Base-by-base conservation (phyloP, 2,329 filamentous ascomycete species). In the Colletotrichum spaethianum region DNA sequence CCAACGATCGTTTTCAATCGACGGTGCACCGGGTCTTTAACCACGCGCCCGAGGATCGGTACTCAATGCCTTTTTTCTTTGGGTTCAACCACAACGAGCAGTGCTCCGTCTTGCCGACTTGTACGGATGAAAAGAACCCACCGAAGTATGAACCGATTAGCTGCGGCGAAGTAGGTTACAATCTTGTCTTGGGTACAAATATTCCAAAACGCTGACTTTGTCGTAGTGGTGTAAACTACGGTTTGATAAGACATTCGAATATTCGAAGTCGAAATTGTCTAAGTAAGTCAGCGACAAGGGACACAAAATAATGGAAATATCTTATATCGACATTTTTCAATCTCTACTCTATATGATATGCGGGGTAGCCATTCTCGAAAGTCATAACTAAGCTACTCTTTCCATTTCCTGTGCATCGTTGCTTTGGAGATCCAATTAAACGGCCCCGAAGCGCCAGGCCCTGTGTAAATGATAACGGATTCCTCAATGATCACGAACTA, bases 41-140 rank as follows among this genome's bases (percentile, higher is more conserved):
- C 71, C 79, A 81, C 53, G 79, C 81, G 0, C 74, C 74, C 0
- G 77, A 77, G 14, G 84, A 85, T 63, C 80, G 87, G 18, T 85
- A 87, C 52, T 88, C 85, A 0, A 88, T 90, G 85, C 87, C 87
- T 0, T 89, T 90, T 76, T 90, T 90, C 78, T 86, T 89, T 63
- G 85, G 85, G 0, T 84, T 89, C 68, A 88, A 89, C 74, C 86
- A 86, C 60, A 86, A 89, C 64, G 85, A 85, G 38, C 83, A 85
- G 23, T 85, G 85, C 67, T 81, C 82, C 9, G 86, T 88, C 9
- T 80, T 88, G 23, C 83, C 84, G 0, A 86, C 83, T 6, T 88
- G 86, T 72, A 79, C 82, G 18, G 83, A 84, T 20, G 81, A 84
- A 56, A 78, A 78, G 0, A 84, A 87, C 52, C 86, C 85, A 3